Evolutionary conservation across 257 asterid species (phyloP).

Genomic region (Dorcoceras hygrometricum): DNA sequence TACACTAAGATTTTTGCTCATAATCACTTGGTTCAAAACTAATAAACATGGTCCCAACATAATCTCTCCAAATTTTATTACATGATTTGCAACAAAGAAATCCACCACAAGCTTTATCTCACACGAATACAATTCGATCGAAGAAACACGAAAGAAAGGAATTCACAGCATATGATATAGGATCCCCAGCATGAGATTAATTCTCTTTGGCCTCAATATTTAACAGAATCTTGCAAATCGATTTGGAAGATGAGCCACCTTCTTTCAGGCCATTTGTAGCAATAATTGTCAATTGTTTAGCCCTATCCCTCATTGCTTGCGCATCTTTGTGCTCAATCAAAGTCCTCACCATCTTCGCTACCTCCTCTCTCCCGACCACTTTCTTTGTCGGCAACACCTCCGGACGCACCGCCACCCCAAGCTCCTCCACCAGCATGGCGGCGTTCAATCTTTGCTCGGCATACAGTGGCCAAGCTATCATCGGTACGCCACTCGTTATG

Average conservation of each 20-base stretch:
- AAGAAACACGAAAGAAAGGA: no score
- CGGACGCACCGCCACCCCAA: slow-evolving; percentile 49
- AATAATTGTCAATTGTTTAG: slow-evolving; percentile 32
- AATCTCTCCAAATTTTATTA: no score
- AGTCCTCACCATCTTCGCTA: slow-evolving; percentile 41
- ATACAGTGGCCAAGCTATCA: slow-evolving; percentile 72
- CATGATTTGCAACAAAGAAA: no score
- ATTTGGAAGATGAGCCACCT: slow-evolving; percentile 38
- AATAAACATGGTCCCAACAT: no score
- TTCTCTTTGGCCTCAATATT: slow-evolving; percentile 7
- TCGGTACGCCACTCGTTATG: slow-evolving; percentile 43
- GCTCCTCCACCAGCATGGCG: slow-evolving; percentile 47
- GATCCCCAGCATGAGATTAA: no score
- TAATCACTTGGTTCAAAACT: no score
- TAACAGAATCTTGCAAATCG: slow-evolving; percentile 25
- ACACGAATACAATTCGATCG: no score
- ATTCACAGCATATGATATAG: no score
- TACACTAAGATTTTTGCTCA: no score
- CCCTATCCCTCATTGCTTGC: slow-evolving; percentile 29
- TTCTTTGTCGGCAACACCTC: slow-evolving; percentile 33
- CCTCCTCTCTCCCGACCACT: slow-evolving; percentile 56
- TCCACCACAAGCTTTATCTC: no score
- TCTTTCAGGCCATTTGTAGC: slow-evolving; percentile 28
- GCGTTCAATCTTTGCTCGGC: slow-evolving; percentile 66
- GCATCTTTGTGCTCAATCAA: slow-evolving; percentile 39